Evolutionary conservation across 331 rosid species (phyloP).

Genomic region (Dryas integrifolia): DNA sequence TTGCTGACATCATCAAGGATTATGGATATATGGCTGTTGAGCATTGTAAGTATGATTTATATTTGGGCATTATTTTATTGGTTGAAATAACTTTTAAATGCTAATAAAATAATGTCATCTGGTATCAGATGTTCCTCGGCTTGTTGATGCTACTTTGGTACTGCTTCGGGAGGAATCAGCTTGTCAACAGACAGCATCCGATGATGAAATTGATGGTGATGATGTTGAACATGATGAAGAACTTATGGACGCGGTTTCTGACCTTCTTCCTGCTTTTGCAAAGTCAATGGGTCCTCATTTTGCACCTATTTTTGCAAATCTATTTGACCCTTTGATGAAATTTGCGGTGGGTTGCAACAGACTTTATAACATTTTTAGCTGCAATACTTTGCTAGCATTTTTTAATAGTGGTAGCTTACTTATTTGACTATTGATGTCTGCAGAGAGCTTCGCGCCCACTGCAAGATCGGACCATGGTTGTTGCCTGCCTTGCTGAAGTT

Average conservation of each 20-base stretch:
- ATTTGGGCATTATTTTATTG: slow-evolving; percentile 15
- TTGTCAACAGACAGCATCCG: slow-evolving; percentile 80
- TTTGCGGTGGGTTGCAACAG: slow-evolving; percentile 60
- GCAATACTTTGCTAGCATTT: not conserved
- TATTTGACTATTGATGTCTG: slow-evolving; percentile 34
- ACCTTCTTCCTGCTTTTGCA: slow-evolving; percentile 94
- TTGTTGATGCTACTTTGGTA: slow-evolving; percentile 72
- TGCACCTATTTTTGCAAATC: slow-evolving; percentile 79
- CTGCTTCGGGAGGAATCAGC: slow-evolving; percentile 82
- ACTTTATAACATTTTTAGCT: not conserved
- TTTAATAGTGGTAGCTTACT: slow-evolving; percentile 3
- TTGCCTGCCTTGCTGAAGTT: slow-evolving; percentile 98
- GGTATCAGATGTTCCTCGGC: slow-evolving; percentile 56
- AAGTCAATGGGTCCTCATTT: slow-evolving; percentile 93
- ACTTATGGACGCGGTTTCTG: slow-evolving; percentile 97
- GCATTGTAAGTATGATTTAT: slow-evolving; percentile 64
- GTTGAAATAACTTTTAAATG: slow-evolving; percentile 27
- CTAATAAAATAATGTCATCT: slow-evolving; percentile 17
- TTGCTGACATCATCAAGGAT: slow-evolving; percentile 85
- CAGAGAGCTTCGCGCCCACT: slow-evolving; percentile 90
- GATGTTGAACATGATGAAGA: slow-evolving; percentile 80
- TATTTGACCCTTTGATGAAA: slow-evolving; percentile 86
- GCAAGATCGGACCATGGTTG: slow-evolving; percentile 97
- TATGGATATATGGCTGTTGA: slow-evolving; percentile 70
- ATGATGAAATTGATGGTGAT: slow-evolving; percentile 79